These are phyloP conservation scores for Pezicula radicicola DNA, from an alignment of 2,329 filamentous ascomycete genomes.

Conservation along the genomic window DNA sequence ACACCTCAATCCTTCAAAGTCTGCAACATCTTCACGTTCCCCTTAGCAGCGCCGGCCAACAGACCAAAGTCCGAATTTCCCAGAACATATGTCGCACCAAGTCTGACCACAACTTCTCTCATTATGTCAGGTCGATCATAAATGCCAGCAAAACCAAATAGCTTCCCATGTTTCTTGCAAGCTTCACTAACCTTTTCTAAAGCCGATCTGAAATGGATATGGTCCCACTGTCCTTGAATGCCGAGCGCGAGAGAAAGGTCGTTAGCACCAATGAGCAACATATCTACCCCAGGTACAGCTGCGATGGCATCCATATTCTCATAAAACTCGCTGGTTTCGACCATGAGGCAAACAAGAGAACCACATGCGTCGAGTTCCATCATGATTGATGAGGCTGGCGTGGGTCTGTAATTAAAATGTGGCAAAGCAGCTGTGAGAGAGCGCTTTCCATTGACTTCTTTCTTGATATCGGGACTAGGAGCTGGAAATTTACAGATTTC, in stretches of 20 bases:
- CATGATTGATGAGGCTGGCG: conserved; percentile 8
- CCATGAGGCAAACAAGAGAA: conserved; percentile 19
- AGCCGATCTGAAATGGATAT: conserved; percentile 10
- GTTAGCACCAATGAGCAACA: conserved; percentile 29
- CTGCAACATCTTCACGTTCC: no score
- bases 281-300: conserved; percentile 27
- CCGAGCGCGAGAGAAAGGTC: conserved; percentile 27
- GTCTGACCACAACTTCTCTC: no score
- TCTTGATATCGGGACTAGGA: no score
- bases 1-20: no score
- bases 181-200: conserved; percentile 14
- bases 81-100: no score
- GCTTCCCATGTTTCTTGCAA: conserved; percentile 17
- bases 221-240: conserved; percentile 18
- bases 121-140: conserved; percentile 9
- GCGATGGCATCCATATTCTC: conserved; percentile 28
- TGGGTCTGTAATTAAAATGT: conserved; percentile 15
- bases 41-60: no score
- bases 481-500: conserved; percentile 19
- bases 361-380: conserved; percentile 3
- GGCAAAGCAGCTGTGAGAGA: conserved; percentile 21
- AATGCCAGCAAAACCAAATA: conserved; percentile 22
- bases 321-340: conserved; percentile 17
- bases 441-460: conserved; percentile 17
- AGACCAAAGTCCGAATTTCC: no score